A percentile compares a stretch with the other conserved stretches of the same genome.
These are phyloP conservation scores for Saturnispora diversa DNA, from an alignment of 805 yeast genomes.

Conservation along the genomic window DNA sequence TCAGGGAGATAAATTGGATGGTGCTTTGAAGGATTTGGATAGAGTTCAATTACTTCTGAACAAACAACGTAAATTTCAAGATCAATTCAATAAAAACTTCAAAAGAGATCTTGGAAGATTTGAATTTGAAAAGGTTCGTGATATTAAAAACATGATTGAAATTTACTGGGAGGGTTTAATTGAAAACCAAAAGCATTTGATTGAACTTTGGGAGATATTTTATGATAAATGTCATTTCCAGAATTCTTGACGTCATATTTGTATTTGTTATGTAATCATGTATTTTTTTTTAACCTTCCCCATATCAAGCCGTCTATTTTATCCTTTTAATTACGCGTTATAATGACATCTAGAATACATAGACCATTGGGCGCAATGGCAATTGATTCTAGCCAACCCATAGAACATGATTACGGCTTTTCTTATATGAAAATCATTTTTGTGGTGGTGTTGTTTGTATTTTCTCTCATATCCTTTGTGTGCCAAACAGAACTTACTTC, in stretches of 20 bases:
- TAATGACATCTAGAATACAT: background rate
- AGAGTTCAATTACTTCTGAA: conserved; percentile 45
- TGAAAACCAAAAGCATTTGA: conserved; percentile 87
- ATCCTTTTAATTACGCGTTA: background rate
- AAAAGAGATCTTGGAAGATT: conserved; percentile 60
- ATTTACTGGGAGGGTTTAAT: conserved; percentile 83
- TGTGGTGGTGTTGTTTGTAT: conserved; percentile 38
- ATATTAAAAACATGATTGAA: conserved; percentile 83
- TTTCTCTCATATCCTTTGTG: conserved; percentile 57
- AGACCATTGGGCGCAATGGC: background rate
- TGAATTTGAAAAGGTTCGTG: conserved; percentile 69
- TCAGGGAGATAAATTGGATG: conserved; percentile 50
- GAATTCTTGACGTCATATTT: too few relatives aligned
- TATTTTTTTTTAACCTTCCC: background rate
- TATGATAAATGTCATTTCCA: conserved; percentile 48
- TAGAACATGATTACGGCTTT: conserved; percentile 24
- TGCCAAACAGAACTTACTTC: conserved; percentile 75
- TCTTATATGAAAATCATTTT: conserved; percentile 34
- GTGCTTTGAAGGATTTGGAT: conserved; percentile 51
- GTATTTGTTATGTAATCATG: background rate
- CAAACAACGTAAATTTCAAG: conserved; percentile 51
- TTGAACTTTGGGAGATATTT: conserved; percentile 83
- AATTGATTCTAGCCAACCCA: conserved; percentile 38
- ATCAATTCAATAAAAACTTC: conserved; percentile 56
- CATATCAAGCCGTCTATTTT: background rate